Percentiles rank a stretch among this genome's conserved stretches.
These are phyloP conservation scores for Colletotrichum sp. DNA, from an alignment of 2,329 filamentous ascomycete genomes.

Conservation along the genomic window DNA sequence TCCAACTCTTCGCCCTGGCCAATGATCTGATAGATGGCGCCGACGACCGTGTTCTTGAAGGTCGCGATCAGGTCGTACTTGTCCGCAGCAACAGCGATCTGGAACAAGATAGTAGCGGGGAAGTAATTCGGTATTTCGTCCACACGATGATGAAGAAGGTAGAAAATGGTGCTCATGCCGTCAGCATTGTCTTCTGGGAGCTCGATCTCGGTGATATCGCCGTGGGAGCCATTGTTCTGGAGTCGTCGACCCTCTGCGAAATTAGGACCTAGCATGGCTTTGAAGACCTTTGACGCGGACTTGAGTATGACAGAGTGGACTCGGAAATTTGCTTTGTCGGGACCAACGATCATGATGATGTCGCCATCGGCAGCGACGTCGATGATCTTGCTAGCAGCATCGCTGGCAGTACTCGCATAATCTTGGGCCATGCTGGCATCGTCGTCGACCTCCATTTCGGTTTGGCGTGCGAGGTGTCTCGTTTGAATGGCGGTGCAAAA, in stretches of 20 bases:
- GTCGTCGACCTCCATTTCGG: neutral
- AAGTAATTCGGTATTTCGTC: neutral
- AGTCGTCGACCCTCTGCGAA: neutral
- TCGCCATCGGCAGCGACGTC: neutral
- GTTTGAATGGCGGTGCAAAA: neutral
- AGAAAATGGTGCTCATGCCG: neutral
- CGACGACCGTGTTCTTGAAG: neutral
- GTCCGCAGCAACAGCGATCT: rapidly evolving
- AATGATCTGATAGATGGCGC: neutral
- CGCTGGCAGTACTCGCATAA: neutral
- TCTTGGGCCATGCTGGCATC: neutral
- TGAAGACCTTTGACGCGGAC: neutral
- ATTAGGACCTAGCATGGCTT: neutral
- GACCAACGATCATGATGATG: neutral
- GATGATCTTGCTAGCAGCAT: neutral
- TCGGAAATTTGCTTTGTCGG: neutral
- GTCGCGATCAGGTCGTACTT: neutral
- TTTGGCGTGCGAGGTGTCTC: neutral
- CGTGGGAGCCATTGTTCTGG: rapidly evolving
- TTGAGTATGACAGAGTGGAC: neutral
- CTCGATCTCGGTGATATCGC: neutral
- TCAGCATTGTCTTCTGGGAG: neutral
- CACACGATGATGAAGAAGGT: neutral
- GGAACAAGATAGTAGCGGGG: rapidly evolving
- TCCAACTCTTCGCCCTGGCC: neutral